Conservation (phyloP, 371 early-diverging fungal species). For the Chytridium lagenaria region DNA sequence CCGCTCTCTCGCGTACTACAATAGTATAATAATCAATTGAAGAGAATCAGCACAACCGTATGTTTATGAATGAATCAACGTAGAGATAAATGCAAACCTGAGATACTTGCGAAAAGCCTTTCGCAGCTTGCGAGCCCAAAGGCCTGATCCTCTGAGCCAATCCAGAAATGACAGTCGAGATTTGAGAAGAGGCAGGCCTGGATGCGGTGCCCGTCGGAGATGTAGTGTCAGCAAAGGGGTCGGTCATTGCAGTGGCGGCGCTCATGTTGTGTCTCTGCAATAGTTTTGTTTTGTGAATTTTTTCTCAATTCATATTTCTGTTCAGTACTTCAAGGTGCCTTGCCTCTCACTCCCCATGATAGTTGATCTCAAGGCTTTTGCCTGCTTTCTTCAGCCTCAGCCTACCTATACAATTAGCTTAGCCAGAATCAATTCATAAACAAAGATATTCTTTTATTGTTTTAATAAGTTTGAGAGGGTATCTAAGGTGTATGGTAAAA, state of each 20-base stretch:
- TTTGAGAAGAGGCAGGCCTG: slow-evolving; percentile 11
- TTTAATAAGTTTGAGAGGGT: too few species aligned
- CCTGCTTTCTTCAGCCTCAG: too few species aligned
- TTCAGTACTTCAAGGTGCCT: too few species aligned
- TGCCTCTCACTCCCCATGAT: too few species aligned
- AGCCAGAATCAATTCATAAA: too few species aligned
- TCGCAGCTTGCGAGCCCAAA: slow-evolving; percentile 70
- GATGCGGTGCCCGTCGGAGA: neutral
- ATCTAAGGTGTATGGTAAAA: too few species aligned
- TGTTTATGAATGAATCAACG: neutral
- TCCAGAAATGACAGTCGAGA: slow-evolving; percentile 36
- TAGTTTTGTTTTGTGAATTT: too few species aligned
- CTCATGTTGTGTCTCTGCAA: neutral
- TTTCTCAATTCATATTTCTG: too few species aligned
- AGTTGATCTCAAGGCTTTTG: too few species aligned
- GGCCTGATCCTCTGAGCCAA: slow-evolving; percentile 56
- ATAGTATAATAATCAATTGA: neutral
- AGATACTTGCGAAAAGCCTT: slow-evolving; percentile 78
- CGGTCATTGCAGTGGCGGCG: neutral
- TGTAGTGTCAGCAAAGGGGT: neutral
- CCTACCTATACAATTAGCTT: too few species aligned
- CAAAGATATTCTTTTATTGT: too few species aligned
- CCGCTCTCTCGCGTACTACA: slow-evolving; percentile 85
- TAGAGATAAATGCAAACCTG: slow-evolving; percentile 61
- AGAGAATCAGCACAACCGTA: neutral